Evolutionary conservation across 2,329 filamentous ascomycete species (phyloP).

Genomic region (Sporothrix variecibatus): DNA sequence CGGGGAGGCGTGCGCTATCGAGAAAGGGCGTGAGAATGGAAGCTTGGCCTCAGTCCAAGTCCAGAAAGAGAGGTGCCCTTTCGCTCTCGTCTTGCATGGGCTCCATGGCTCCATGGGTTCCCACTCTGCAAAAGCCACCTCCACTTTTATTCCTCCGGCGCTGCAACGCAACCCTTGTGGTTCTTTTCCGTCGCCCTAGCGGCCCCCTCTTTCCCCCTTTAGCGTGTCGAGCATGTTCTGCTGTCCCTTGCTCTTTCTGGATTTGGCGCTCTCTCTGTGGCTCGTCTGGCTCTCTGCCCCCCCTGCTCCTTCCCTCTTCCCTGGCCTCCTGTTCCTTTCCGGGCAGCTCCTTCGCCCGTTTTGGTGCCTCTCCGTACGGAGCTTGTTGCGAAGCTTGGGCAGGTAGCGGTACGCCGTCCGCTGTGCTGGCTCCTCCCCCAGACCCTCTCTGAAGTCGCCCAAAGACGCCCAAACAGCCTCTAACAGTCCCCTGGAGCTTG

Average conservation of each 20-base stretch:
- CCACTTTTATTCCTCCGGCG: conserved; percentile 16
- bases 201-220: conserved; percentile 6
- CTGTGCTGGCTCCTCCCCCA: neutral
- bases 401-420: neutral
- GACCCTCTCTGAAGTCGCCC: neutral
- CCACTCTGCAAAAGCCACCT: neutral
- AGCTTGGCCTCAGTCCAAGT: too few relatives aligned
- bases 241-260: conserved; percentile 9
- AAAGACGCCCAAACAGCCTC: neutral
- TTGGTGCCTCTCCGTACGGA: neutral
- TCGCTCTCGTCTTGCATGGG: neutral
- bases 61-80: neutral
- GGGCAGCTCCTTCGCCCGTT: conserved; percentile 2
- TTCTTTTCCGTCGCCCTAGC: conserved; percentile 16
- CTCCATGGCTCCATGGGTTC: neutral
- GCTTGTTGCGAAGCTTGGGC: neutral
- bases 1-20: neutral
- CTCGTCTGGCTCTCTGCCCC: neutral
- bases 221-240: neutral
- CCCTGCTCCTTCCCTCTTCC: neutral
- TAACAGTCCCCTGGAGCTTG: neutral
- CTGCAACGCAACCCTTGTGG: conserved; percentile 18
- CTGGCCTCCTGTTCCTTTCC: neutral
- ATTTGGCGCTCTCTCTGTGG: neutral
- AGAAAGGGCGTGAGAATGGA: neutral